Evolutionary conservation across 2,329 filamentous ascomycete species (phyloP), one percentile per base, ranked within the genome.

Genomic region (Alternaria sp.): DNA sequence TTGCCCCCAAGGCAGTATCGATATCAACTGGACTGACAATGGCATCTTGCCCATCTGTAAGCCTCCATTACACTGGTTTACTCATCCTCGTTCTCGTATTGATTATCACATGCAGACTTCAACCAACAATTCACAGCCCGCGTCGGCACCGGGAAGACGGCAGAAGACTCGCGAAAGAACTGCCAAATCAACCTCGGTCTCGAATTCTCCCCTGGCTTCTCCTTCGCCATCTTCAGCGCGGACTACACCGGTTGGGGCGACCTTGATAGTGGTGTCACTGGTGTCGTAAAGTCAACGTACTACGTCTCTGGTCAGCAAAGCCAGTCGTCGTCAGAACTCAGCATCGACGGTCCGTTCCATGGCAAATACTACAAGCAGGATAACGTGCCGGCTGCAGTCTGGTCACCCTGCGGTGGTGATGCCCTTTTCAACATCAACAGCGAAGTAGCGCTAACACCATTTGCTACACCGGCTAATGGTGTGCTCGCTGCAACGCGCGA

Each of bases 291-390:
- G 59, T 68, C 71, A 24, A 75, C 67, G 2, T 79, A 78, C 53
- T 79, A 79, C 57, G 77, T 79, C 65, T 75, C 75, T 1, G 76
- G 76, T 3, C 46, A 72, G 38, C 61, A 59, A n/a, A 66, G 66
- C 12, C 70, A 77, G 65, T 73, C 57, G 8, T 66, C 69, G 5
- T 54, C 66, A 3, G 55, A 59, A 1, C 57, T 71, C 7, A 41
- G 32, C 30, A 46, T 84, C 70, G 66, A 68, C 5, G 83, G 83
- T 18, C 82, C 82, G 16, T 78, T 71, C 54, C 73, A 74, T 38
- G 76, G 69, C n/a, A 66, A 80, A 64, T 86, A 84, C 74, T 71
- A 71, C 62, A 81, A 82, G 72, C 78, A 78, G 48, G 83, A 85
- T 65, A 68, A 77, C 9, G 62, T 76, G 7, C 52, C 64, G 4